These are phyloP conservation scores for Artemisia argyi DNA, from an alignment of 129 eudicot species.

Conservation along the genomic window DNA sequence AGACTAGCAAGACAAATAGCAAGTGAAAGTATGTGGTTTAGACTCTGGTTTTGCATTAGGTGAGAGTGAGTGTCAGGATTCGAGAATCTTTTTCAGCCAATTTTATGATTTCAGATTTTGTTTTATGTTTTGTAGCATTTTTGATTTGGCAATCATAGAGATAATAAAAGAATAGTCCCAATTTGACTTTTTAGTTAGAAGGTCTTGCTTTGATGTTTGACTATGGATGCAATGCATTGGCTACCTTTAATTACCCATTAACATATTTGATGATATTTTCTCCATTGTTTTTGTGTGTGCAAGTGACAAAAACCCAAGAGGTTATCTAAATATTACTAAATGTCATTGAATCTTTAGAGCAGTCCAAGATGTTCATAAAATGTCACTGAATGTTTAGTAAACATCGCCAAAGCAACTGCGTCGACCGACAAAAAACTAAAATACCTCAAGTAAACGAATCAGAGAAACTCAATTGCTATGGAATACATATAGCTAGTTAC, in stretches of 20 bases:
- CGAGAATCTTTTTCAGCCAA: slow-evolving; percentile 6
- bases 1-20: slow-evolving; percentile 18
- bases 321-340: too few species aligned
- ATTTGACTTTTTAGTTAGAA: neutral
- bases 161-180: slow-evolving; percentile 13
- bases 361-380: too few species aligned
- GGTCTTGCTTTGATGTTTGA: slow-evolving; percentile 1
- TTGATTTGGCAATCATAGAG: slow-evolving; percentile 7
- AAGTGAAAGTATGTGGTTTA: slow-evolving; percentile 22
- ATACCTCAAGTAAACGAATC: neutral
- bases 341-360: too few species aligned
- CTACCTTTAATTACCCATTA: too few species aligned
- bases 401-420: too few species aligned
- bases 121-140: neutral
- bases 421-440: too few species aligned
- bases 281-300: too few species aligned
- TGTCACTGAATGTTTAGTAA: too few species aligned
- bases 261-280: too few species aligned
- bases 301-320: too few species aligned
- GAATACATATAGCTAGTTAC: slow-evolving; percentile 15
- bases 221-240: too few species aligned
- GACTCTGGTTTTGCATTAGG: neutral
- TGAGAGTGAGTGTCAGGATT: slow-evolving; percentile 20
- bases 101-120: slow-evolving; percentile 18
- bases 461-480: slow-evolving; percentile 5